These are phyloP conservation scores for Saccharomyces uvarum DNA, from an alignment of 1,139 yeast species.

Conservation along the genomic window DNA sequence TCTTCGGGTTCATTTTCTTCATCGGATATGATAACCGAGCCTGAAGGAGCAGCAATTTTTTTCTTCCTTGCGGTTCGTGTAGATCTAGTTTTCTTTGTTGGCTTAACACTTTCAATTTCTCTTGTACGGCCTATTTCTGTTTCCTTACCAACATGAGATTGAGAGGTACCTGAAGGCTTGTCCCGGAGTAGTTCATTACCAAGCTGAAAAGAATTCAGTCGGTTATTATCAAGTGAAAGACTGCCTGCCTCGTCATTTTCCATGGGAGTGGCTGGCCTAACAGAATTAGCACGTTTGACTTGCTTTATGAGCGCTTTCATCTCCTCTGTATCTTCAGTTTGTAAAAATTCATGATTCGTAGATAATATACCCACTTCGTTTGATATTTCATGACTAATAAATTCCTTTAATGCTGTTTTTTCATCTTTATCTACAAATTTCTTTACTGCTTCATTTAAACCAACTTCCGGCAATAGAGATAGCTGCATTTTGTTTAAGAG, in stretches of 20 bases:
- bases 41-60: background rate
- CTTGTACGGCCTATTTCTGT: background rate
- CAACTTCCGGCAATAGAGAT: conserved; percentile 63
- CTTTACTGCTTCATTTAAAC: conserved; percentile 66
- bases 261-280: background rate
- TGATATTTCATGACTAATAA: conserved; percentile 59
- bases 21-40: background rate
- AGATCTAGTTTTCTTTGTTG: background rate
- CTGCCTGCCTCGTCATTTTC: background rate
- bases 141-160: background rate
- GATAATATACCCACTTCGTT: conserved; percentile 54
- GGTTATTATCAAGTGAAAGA: background rate
- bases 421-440: conserved; percentile 78
- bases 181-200: background rate
- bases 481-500: conserved; percentile 57
- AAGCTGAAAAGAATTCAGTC: background rate
- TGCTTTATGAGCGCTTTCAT: conserved; percentile 27
- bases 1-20: background rate
- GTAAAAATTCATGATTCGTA: conserved; percentile 34
- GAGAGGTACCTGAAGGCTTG: background rate
- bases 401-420: conserved; percentile 57
- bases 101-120: background rate
- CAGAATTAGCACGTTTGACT: conserved; percentile 21
- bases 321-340: conserved; percentile 32
- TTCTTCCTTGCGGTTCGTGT: background rate